A percentile compares a stretch with the other conserved stretches of the same genome.
Conservation (phyloP, 2,329 filamentous ascomycete genomes). For the Colletotrichum sp. region DNA sequence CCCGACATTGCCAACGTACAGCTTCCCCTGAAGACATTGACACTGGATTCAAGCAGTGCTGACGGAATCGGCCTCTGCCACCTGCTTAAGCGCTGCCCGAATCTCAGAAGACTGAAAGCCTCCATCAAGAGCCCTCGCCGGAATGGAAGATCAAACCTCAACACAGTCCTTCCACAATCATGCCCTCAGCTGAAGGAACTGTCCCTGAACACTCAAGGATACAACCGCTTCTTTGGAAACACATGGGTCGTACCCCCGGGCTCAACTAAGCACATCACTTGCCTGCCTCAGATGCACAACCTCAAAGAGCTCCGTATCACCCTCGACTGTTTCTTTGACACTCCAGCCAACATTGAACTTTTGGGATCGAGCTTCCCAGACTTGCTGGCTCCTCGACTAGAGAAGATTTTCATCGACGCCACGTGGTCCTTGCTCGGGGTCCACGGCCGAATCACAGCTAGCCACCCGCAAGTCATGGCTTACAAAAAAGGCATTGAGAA, state of each 20-base stretch:
- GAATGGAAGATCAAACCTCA: not conserved
- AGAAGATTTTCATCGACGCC: constrained; percentile 1
- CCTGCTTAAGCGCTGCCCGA: not conserved
- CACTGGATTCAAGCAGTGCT: not conserved
- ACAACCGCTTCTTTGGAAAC: not conserved
- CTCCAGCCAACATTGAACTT: not conserved
- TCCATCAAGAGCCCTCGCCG: not conserved
- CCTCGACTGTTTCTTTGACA: not conserved
- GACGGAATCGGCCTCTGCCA: not conserved
- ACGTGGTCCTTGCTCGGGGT: not conserved
- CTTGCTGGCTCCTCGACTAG: not conserved
- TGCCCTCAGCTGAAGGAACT: not conserved
- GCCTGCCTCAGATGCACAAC: not conserved
- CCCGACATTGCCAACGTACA: not conserved
- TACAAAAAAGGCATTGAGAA: not conserved
- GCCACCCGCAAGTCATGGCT: not conserved
- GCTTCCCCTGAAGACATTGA: not conserved
- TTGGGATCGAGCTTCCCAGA: not conserved
- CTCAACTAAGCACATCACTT: not conserved
- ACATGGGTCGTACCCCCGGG: not conserved
- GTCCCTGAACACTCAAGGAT: not conserved
- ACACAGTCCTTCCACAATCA: not conserved
- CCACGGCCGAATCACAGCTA: not conserved
- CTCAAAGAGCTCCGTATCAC: constrained; percentile 6
- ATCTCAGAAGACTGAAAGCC: not conserved